Evolutionary conservation across 2,329 filamentous ascomycete species (phyloP).

Genomic region (Exserohilum turcica): DNA sequence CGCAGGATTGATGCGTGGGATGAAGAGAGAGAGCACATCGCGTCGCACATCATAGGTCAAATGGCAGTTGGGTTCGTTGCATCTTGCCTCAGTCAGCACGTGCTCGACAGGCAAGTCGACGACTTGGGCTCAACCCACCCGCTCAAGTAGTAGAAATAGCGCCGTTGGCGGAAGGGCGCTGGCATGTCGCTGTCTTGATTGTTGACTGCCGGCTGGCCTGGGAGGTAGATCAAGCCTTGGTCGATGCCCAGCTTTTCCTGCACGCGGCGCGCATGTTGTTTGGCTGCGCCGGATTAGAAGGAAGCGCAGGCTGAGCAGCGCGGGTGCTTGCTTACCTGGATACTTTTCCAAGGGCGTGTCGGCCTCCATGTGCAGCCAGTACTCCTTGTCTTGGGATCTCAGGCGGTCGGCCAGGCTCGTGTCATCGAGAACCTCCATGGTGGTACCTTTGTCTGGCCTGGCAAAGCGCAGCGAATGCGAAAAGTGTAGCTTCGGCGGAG

Average conservation of each 20-base stretch:
- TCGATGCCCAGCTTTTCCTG: slow-evolving; percentile 42
- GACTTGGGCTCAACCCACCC: slow-evolving; percentile 47
- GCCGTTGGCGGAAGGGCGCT: slow-evolving; percentile 61
- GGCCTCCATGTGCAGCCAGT: slow-evolving; percentile 44
- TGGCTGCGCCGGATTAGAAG: slow-evolving; percentile 35
- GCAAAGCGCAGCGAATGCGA: slow-evolving; percentile 16
- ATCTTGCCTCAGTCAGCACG: slow-evolving; percentile 32
- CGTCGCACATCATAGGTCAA: slow-evolving; percentile 62
- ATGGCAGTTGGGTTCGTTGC: slow-evolving; percentile 59
- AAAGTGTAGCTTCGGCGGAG: slow-evolving; percentile 12
- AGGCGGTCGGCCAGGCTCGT: slow-evolving; percentile 36
- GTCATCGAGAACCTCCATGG: slow-evolving; percentile 36
- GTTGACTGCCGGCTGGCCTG: slow-evolving; percentile 56
- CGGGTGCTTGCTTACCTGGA: slow-evolving; percentile 42
- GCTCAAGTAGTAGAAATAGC: slow-evolving; percentile 67
- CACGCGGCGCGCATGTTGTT: slow-evolving; percentile 48
- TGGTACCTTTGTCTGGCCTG: slow-evolving; percentile 17
- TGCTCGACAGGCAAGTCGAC: neutral
- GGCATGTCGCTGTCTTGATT: slow-evolving; percentile 65
- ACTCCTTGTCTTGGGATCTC: slow-evolving; percentile 36
- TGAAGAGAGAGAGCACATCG: slow-evolving; percentile 73
- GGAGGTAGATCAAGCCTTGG: slow-evolving; percentile 61
- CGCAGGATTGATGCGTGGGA: slow-evolving; percentile 69
- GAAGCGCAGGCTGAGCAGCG: neutral
- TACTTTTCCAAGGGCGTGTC: slow-evolving; percentile 46